Conservation (phyloP, 1,284 basidiomycete genomes). For the Leucocoprinus gongylophorus region DNA sequence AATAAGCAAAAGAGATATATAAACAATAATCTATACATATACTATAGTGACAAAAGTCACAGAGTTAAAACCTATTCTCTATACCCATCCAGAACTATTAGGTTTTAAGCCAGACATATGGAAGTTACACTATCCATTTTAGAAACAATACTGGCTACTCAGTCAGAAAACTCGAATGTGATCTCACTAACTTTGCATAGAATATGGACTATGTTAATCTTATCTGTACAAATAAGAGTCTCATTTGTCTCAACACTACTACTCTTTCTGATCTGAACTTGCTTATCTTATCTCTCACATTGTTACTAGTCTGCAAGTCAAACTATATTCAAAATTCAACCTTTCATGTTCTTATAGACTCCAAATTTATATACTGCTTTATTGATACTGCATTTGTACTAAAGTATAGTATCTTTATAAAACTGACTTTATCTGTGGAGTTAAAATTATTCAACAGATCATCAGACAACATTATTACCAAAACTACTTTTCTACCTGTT, state of each 20-base stretch:
- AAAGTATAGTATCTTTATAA: background rate
- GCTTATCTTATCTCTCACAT: background rate
- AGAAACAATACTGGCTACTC: constrained; percentile 39
- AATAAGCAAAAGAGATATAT: no score
- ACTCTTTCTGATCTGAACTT: background rate
- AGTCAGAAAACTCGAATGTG: constrained; percentile 45
- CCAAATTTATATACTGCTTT: background rate
- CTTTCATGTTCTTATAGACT: background rate
- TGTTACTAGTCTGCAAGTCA: background rate
- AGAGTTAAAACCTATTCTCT: no score
- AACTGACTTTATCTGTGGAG: background rate
- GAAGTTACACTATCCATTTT: background rate
- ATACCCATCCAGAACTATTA: no score
- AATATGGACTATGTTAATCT: no score
- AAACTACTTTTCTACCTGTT: background rate
- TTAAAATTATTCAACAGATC: background rate
- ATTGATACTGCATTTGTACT: no score
- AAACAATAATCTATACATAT: no score
- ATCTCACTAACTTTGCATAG: no score
- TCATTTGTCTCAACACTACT: no score
- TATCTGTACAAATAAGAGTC: background rate
- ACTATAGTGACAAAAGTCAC: no score
- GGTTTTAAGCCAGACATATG: no score
- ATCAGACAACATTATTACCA: background rate
- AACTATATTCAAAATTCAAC: no score